Percentiles rank a stretch among this genome's conserved stretches.
Conservation (phyloP, 495 filamentous ascomycete genomes). For the Hypoxylon fuscum region DNA sequence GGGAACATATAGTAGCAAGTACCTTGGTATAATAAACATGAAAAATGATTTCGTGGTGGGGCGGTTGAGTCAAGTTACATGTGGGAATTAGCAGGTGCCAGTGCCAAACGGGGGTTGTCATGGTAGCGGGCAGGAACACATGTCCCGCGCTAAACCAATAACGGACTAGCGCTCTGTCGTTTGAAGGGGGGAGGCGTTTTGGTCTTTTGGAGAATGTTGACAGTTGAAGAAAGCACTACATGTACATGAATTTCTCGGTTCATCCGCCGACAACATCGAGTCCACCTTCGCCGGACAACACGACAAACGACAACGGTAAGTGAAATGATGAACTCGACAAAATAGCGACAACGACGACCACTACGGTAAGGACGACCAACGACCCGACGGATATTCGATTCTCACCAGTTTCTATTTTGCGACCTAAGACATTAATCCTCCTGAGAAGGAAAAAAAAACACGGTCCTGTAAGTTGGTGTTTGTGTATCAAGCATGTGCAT, state of each 20-base stretch:
- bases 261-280: slow-evolving; percentile 31
- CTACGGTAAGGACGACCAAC: slow-evolving; percentile 14
- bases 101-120: slow-evolving; percentile 39
- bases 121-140: slow-evolving; percentile 44
- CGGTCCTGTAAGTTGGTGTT: slow-evolving; percentile 31
- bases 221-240: slow-evolving; percentile 31
- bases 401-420: slow-evolving; percentile 7
- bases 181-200: slow-evolving; percentile 39
- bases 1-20: slow-evolving; percentile 12
- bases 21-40: slow-evolving; percentile 7
- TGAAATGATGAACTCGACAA: slow-evolving; percentile 34
- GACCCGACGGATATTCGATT: slow-evolving; percentile 22
- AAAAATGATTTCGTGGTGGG: slow-evolving; percentile 9
- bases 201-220: slow-evolving; percentile 45
- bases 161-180: slow-evolving; percentile 13
- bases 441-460: slow-evolving; percentile 27
- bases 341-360: slow-evolving; percentile 19
- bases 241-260: slow-evolving; percentile 8
- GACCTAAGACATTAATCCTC: slow-evolving; percentile 1
- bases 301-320: slow-evolving; percentile 31
- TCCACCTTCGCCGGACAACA: slow-evolving; percentile 32
- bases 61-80: background rate
- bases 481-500: background rate
- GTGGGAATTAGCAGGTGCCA: background rate
- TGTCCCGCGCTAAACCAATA: slow-evolving; percentile 38